Evolutionary conservation across 208 protist species (phyloP), one percentile per base, ranked within the genome.

Genomic region (Leptomonas pyrrhocoris): DNA sequence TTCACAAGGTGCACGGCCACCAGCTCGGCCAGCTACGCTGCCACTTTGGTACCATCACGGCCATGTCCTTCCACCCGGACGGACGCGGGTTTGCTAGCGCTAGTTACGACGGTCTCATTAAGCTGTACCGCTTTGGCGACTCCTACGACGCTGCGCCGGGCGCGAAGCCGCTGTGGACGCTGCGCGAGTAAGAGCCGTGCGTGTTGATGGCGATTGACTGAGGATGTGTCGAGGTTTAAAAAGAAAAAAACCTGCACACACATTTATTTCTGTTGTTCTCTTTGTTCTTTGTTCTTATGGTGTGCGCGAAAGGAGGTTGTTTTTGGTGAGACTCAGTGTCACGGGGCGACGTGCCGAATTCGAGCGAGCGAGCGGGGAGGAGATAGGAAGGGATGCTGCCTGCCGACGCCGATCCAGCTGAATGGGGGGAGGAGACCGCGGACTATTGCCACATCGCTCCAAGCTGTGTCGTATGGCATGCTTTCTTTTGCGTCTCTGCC

Each of bases 1-100:
- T 90, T 84, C 97, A 99, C 85, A 97, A 96, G 69, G 86, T 96
- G 61, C 90, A 92, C 79, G 97, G 97, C 73, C 86, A 97, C 54
- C 95, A 99, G 84, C 88, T 99, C 25, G 98, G 98, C 46, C 85
- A 90, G 60, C 80, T 99, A 19, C 85, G 84, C 58, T 98, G 98
- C 78, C 98, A 99, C 76, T 99, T 99, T 80, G 98, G 98, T 94
- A 99, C 98, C 21, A 98, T 99, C 82, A 99, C 98, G 73, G 94
- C 97, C 51, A 79, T 99, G 58, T 81, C 82, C 34, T 98, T 99
- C 79, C 88, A 95, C 77, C 98, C 98, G 25, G 92, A 99, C 78
- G 98, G 98, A 45, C 86, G 80, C 62, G 87, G 92, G 40, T 99
- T 97, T 61, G 87, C 93, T 55, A 95, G 84, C 74, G 97, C 94